Evolutionary conservation across 2,329 filamentous ascomycete genomes (phyloP), one percentile per base, ranked within the genome.

Genomic region (Talaromyces sp.): DNA sequence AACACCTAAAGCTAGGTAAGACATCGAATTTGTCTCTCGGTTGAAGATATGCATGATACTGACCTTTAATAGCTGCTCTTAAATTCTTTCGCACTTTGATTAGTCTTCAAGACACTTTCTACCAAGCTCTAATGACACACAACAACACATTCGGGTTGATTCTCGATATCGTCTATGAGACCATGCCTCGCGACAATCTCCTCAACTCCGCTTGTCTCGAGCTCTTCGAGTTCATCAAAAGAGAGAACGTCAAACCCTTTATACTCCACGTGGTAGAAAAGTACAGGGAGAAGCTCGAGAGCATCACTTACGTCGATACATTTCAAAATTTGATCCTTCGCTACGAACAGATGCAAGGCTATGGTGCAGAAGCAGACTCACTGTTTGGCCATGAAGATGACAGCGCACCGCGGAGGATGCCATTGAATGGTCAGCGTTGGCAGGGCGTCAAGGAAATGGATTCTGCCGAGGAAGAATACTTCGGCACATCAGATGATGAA

Each of bases 141-240:
- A 88, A 92, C 68, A 85, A 87, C 54, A 85, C 94, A 0, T 86
- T 97, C 54, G 89, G 88, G 36, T 89, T 91, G 1, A 89, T 97
- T 30, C 79, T 99, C 13, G 85, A 94, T 61, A 87, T 97, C 33
- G 82, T 97, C 30, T 83, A 88, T 50, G 85, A 89, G 60, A 94
- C 91, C 0, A 88, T 97, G 83, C 90, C 92, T 1, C 85, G 91
- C 37, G 93, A 99, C 71, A 97, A 97, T 63, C 80, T 99, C 3
- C 81, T 97, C 29, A 95, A 94, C 71, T 97, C 93, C 0, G 93
- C 92, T 8, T 96, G 91, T 64, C 80, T 97, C 9, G 94, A 99
- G 67, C 83, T 99, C 39, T 97, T 99, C 60, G 91, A 96, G 65
- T 91, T 88, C 66, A 89, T 97, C 65, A 91, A 87, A 69, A 86